These are phyloP conservation scores for Corinectria fuckeliana DNA, from an alignment of 2,329 filamentous ascomycete genomes.

Conservation along the genomic window DNA sequence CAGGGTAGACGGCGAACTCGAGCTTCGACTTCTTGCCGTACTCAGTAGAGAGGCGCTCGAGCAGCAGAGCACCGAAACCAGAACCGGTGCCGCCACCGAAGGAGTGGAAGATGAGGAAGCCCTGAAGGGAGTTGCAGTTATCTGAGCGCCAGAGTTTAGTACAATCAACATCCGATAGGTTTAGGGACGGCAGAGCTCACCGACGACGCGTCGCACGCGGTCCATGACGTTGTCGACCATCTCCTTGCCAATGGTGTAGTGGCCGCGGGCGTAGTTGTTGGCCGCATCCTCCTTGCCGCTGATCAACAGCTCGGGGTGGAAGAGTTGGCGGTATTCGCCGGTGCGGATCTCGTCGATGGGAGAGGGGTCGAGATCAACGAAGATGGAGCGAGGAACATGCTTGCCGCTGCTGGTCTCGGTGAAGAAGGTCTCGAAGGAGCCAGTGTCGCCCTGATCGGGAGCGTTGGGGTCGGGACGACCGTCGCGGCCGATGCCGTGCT, in stretches of 20 bases:
- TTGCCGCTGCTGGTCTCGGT: constrained; percentile 75
- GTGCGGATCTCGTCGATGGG: constrained; percentile 78
- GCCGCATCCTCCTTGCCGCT: constrained; percentile 79
- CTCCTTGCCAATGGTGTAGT: constrained; percentile 80
- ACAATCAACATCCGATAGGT: not conserved
- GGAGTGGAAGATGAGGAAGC: constrained; percentile 78
- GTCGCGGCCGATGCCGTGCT: constrained; percentile 72
- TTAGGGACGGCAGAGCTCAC: constrained; percentile 49
- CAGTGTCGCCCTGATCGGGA: constrained; percentile 64
- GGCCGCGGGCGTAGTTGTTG: constrained; percentile 79
- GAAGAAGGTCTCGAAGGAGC: constrained; percentile 77
- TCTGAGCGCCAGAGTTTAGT: constrained; percentile 51
- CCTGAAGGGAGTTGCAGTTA: constrained; percentile 75
- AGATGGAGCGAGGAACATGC: constrained; percentile 75
- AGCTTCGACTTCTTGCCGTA: constrained; percentile 81
- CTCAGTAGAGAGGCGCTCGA: constrained; percentile 75
- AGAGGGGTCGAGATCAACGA: constrained; percentile 75
- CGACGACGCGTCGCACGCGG: constrained; percentile 71
- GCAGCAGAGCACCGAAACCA: constrained; percentile 73
- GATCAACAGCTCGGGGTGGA: constrained; percentile 75
- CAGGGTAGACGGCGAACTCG: constrained; percentile 75
- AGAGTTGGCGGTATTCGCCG: constrained; percentile 70
- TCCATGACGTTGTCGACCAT: constrained; percentile 75
- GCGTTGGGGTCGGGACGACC: constrained; percentile 68
- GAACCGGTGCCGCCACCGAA: constrained; percentile 77